Evolutionary conservation across 306 rosid species (phyloP).

Genomic region (Trifolium dubium): DNA sequence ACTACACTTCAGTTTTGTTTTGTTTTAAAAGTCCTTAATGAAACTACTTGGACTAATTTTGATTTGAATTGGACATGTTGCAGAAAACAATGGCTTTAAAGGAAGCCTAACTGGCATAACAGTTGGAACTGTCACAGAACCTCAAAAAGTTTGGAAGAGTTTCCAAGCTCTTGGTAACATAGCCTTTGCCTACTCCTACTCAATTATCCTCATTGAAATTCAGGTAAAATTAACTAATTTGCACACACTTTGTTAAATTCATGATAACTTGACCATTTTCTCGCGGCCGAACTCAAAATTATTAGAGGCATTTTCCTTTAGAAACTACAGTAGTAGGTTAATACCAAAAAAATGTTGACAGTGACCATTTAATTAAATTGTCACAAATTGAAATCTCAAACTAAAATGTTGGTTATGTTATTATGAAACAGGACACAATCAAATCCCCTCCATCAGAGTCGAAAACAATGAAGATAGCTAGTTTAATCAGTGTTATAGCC

Average conservation of each 20-base stretch:
- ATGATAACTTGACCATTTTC: not conserved
- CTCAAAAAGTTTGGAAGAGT: constrained; percentile 49
- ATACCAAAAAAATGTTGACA: too few relatives aligned
- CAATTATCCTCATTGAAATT: constrained; percentile 57
- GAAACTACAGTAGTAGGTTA: too few relatives aligned
- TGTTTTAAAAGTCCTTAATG: not conserved
- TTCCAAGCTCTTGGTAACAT: constrained; percentile 60
- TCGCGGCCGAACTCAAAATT: too few relatives aligned
- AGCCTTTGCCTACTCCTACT: constrained; percentile 59
- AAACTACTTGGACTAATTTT: not conserved
- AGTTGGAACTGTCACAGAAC: constrained; percentile 38
- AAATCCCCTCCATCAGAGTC: constrained; percentile 53
- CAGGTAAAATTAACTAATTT: constrained; percentile 42
- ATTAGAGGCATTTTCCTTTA: too few relatives aligned
- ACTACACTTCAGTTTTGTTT: too few relatives aligned
- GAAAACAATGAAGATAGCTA: constrained; percentile 48
- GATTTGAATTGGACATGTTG: constrained; percentile 22
- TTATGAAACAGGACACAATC: constrained; percentile 48
- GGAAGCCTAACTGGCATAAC: constrained; percentile 54
- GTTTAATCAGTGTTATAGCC: constrained; percentile 31
- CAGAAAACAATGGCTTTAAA: constrained; percentile 38
- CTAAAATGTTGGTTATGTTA: not conserved
- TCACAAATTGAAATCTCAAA: constrained; percentile 1
- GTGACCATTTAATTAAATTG: not conserved
- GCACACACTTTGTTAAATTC: not conserved